Conservation (phyloP, 805 yeast genomes). For the Saccharomycopsis sp. region DNA sequence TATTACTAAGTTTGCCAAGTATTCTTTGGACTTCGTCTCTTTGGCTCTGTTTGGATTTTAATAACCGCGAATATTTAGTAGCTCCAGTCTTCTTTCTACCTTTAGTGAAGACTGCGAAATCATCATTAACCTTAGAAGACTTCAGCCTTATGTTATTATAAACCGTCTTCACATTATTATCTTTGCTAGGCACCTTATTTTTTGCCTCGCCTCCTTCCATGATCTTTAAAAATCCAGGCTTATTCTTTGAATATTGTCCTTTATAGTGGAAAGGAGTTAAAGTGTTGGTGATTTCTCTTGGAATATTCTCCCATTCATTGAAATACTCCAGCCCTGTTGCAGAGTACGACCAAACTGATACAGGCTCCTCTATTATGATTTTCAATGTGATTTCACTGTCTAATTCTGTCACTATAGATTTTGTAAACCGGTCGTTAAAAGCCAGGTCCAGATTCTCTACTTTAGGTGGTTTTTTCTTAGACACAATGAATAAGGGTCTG, state of each 20-base stretch:
- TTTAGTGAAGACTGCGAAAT: not conserved
- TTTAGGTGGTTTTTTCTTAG: not conserved
- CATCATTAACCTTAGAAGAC: not conserved
- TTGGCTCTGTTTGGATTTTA: not conserved
- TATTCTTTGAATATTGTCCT: not conserved
- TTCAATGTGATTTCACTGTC: not conserved
- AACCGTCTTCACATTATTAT: not conserved
- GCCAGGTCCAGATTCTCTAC: not conserved
- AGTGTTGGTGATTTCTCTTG: constrained; percentile 7
- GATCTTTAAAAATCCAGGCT: not conserved
- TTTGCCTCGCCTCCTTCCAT: not conserved
- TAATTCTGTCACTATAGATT: not conserved
- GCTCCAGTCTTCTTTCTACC: not conserved
- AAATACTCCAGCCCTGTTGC: constrained; percentile 17
- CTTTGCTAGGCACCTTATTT: not conserved
- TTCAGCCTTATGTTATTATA: not conserved
- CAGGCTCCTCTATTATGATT: not conserved
- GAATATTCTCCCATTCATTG: constrained; percentile 20
- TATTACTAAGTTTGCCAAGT: not conserved
- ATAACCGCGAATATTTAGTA: not conserved
- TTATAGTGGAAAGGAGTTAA: constrained; percentile 13
- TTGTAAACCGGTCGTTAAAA: not conserved
- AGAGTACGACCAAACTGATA: constrained; percentile 17
- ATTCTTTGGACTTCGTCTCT: not conserved
- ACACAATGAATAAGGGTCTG: constrained; percentile 19